A percentile compares a stretch with the other conserved stretches of the same genome.
Evolutionary conservation across 1,284 basidiomycete genomes (phyloP).

Genomic region (Coniferiporia sulphurascens): DNA sequence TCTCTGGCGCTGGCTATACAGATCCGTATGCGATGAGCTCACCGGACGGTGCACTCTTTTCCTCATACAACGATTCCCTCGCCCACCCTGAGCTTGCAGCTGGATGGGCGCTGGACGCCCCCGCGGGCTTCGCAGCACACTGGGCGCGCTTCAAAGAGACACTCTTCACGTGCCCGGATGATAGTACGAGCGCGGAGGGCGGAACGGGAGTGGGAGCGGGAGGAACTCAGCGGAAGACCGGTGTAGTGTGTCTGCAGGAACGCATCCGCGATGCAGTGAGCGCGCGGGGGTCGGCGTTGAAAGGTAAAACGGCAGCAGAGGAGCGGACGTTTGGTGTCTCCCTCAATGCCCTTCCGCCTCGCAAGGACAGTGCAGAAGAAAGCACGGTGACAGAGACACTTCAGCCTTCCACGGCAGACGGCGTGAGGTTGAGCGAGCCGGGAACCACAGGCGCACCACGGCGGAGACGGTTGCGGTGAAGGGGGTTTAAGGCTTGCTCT

Average conservation of each 20-base stretch:
- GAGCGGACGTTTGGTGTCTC: conserved; percentile 11
- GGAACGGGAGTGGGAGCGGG: not conserved
- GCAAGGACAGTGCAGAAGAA: not conserved
- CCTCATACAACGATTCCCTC: not conserved
- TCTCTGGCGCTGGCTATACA: conserved; percentile 14
- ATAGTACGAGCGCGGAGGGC: not conserved
- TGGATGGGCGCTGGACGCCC: not conserved
- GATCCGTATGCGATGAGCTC: not conserved
- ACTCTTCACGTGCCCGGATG: not conserved
- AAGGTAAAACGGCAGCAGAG: conserved; percentile 4
- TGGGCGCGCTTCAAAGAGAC: conserved; percentile 15
- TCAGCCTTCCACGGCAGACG: not conserved
- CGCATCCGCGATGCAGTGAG: conserved; percentile 4
- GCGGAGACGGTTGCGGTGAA: not conserved
- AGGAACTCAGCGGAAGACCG: not conserved
- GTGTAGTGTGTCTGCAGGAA: conserved; percentile 7
- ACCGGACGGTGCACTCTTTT: not conserved
- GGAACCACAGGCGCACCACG: not conserved
- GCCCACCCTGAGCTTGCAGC: not conserved
- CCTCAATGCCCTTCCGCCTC: conserved; percentile 2
- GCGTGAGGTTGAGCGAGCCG: not conserved
- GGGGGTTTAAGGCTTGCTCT: not conserved
- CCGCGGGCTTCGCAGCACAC: conserved; percentile 6
- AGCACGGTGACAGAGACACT: not conserved
- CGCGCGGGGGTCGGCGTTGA: not conserved